phyloP scores from a whole-genome alignment of 106 monocot species.

The Allium sativum region DNA sequence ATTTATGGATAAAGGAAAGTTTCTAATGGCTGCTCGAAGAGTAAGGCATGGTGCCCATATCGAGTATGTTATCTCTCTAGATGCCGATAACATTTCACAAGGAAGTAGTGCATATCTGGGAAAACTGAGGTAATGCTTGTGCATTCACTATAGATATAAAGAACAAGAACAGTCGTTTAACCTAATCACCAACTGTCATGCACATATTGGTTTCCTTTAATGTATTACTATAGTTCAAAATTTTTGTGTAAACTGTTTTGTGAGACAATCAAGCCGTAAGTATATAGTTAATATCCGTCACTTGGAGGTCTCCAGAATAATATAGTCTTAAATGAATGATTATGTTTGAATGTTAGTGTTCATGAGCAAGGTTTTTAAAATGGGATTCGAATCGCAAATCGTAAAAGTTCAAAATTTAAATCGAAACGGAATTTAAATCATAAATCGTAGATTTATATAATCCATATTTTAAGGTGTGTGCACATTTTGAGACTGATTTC shows the following conservation, averaged over 20 bases:
- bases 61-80: conserved; percentile 67
- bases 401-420: no score
- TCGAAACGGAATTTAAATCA: no score
- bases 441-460: no score
- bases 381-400: no score
- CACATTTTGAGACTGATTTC: no score
- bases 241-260: neutral
- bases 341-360: no score
- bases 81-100: conserved; percentile 68
- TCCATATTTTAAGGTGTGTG: no score
- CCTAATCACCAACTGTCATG: no score
- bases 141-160: no score
- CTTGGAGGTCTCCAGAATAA: neutral
- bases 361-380: no score
- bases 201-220: neutral
- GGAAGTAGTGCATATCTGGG: conserved; percentile 59
- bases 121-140: conserved; percentile 46
- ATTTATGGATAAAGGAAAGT: conserved; percentile 66
- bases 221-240: neutral
- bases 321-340: no score
- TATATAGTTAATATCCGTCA: neutral
- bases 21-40: conserved; percentile 77
- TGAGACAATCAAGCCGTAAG: neutral
- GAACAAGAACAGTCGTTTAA: no score
- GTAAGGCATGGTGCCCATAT: conserved; percentile 44